Evolutionary conservation across 305 asterid genomes (phyloP).

Genomic region (Withania somnifera): DNA sequence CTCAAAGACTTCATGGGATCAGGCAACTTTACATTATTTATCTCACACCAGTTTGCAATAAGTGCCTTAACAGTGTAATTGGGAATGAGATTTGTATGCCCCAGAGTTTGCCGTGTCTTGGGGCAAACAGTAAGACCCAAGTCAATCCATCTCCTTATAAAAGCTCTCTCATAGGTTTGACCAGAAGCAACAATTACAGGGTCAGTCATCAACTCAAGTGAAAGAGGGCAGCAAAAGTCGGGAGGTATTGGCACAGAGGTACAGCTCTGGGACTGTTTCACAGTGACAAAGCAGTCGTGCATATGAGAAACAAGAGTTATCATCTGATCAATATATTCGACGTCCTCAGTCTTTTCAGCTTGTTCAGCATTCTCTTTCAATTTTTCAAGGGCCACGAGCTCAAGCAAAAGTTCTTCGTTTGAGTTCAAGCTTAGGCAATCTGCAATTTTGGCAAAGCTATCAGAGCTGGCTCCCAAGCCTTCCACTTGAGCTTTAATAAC

Average conservation of each 20-base stretch:
- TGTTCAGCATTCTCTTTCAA: conserved; percentile 83
- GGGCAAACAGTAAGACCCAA: conserved; percentile 88
- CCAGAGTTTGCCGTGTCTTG: conserved; percentile 72
- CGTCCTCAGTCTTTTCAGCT: conserved; percentile 62
- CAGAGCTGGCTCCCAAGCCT: conserved; percentile 61
- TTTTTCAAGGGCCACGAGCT: conserved; percentile 86
- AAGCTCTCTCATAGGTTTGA: conserved; percentile 75
- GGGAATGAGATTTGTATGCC: conserved; percentile 67
- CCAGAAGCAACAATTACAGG: conserved; percentile 92
- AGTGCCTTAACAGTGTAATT: conserved; percentile 87
- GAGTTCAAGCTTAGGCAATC: conserved; percentile 59
- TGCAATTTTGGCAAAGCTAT: conserved; percentile 47
- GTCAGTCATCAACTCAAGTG: conserved; percentile 89
- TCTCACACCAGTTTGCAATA: conserved; percentile 80
- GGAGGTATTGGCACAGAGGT: conserved; percentile 73
- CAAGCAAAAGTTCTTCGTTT: conserved; percentile 75
- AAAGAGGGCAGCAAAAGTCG: conserved; percentile 87
- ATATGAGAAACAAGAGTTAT: conserved; percentile 66
- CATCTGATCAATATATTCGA: conserved; percentile 64
- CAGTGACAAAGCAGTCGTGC: conserved; percentile 62
- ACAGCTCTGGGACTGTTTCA: conserved; percentile 58
- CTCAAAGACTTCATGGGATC: conserved; percentile 52
- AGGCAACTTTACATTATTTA: conserved; percentile 63
- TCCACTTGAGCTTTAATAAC: conserved; percentile 58
- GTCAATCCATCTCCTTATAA: conserved; percentile 74